Conservation (phyloP, 2,329 filamentous ascomycete genomes). For the Clarireedia sp. region DNA sequence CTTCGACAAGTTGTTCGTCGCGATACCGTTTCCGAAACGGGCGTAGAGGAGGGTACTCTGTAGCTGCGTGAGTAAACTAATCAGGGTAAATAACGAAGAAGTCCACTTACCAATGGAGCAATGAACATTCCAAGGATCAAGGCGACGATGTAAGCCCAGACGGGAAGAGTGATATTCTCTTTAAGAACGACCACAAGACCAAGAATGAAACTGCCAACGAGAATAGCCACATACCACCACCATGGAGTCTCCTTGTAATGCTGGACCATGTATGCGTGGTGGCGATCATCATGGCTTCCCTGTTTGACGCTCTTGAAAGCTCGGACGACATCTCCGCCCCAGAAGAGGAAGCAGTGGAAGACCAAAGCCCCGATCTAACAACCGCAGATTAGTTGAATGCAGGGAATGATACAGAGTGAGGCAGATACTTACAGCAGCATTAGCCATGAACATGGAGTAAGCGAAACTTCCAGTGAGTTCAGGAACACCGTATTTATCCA, state of each 20-base stretch:
- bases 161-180: conserved; percentile 32
- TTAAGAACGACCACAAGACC: conserved; percentile 35
- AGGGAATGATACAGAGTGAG: no score
- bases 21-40: conserved; percentile 48
- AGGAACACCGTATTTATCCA: conserved; percentile 39
- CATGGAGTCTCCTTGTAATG: conserved; percentile 40
- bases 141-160: conserved; percentile 37
- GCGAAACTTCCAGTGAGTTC: conserved; percentile 43
- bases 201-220: conserved; percentile 39
- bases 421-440: conserved; percentile 40
- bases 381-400: no score
- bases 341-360: conserved; percentile 45
- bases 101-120: conserved; percentile 38
- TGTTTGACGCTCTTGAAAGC: conserved; percentile 40
- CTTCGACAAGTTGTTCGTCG: conserved; percentile 49
- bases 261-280: conserved; percentile 41
- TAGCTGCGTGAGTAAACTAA: conserved; percentile 11
- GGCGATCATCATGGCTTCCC: conserved; percentile 38
- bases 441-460: conserved; percentile 47
- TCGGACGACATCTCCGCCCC: conserved; percentile 42
- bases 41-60: conserved; percentile 45
- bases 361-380: conserved; percentile 47
- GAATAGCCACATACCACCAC: conserved; percentile 45
- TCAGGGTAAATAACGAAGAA: background rate
- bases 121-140: conserved; percentile 34